Conservation (phyloP, 768 basidiomycete genomes). For the Russula earlei region DNA sequence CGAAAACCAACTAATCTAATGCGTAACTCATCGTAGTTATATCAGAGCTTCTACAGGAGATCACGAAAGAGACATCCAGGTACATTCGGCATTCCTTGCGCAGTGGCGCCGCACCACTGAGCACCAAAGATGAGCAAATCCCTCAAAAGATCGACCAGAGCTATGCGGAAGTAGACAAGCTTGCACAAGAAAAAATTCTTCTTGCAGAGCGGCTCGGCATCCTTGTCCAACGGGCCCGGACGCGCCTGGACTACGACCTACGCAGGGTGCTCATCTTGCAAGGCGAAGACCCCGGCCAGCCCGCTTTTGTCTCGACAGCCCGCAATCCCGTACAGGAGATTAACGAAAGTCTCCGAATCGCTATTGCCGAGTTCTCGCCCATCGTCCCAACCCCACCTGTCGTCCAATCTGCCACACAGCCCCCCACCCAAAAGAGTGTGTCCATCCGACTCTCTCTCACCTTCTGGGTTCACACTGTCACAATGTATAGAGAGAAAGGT, state of each 20-base stretch:
- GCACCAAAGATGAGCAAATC: constrained; percentile 31
- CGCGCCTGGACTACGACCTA: constrained; percentile 40
- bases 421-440: constrained; percentile 14
- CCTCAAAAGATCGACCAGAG: constrained; percentile 28
- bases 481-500: constrained; percentile 19
- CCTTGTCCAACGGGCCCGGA: constrained; percentile 37
- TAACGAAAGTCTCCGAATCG: constrained; percentile 17
- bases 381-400: constrained; percentile 7
- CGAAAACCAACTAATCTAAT: neutral
- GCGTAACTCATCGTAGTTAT: neutral
- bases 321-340: constrained; percentile 34
- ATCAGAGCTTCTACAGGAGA: constrained; percentile 37
- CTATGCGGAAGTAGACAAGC: constrained; percentile 25
- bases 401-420: constrained; percentile 1
- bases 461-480: neutral
- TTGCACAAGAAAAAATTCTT: constrained; percentile 36
- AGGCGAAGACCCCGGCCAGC: constrained; percentile 33
- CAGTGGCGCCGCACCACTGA: constrained; percentile 18
- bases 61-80: constrained; percentile 35
- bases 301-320: constrained; percentile 21
- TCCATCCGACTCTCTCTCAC: neutral
- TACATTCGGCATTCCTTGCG: constrained; percentile 37
- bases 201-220: constrained; percentile 37
- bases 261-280: constrained; percentile 35
- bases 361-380: constrained; percentile 15